Conservation (phyloP, 2,329 filamentous ascomycete genomes). For the Madurella fahalii region DNA sequence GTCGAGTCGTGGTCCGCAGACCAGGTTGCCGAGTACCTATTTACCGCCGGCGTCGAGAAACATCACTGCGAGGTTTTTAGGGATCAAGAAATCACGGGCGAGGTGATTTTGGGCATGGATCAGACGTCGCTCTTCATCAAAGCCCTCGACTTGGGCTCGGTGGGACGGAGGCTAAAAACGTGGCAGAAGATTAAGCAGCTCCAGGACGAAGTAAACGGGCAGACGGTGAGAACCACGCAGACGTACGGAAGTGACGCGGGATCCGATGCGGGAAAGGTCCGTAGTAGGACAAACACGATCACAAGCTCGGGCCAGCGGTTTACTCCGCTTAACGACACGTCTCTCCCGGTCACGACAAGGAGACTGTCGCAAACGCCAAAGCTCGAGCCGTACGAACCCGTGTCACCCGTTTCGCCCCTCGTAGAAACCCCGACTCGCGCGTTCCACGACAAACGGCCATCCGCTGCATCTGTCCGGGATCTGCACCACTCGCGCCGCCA, state of each 20-base stretch:
- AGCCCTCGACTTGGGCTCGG: constrained; percentile 87
- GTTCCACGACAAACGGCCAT: constrained; percentile 59
- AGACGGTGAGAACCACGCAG: constrained; percentile 47
- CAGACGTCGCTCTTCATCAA: constrained; percentile 94
- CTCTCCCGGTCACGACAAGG: constrained; percentile 44
- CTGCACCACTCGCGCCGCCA: constrained; percentile 81
- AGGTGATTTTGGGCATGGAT: constrained; percentile 91
- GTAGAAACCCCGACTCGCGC: constrained; percentile 46
- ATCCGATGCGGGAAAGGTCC: constrained; percentile 49
- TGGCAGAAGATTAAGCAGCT: constrained; percentile 95
- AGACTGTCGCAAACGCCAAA: constrained; percentile 52
- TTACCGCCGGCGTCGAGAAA: constrained; percentile 78
- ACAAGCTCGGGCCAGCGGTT: constrained; percentile 44
- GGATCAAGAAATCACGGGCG: constrained; percentile 93
- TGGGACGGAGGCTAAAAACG: constrained; percentile 83
- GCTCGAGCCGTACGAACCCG: constrained; percentile 39
- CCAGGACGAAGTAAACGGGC: constrained; percentile 75
- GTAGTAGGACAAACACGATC: constrained; percentile 57
- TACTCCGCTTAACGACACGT: constrained; percentile 40
- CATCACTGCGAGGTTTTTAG: constrained; percentile 90
- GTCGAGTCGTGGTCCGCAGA: constrained; percentile 76
- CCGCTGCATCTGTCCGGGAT: constrained; percentile 76
- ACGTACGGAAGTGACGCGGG: constrained; percentile 57
- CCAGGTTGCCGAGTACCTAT: constrained; percentile 85
- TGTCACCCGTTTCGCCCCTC: constrained; percentile 38